phyloP scores from a whole-genome alignment of 2,329 filamentous ascomycete genomes.

The Lachnellula hyalina region DNA sequence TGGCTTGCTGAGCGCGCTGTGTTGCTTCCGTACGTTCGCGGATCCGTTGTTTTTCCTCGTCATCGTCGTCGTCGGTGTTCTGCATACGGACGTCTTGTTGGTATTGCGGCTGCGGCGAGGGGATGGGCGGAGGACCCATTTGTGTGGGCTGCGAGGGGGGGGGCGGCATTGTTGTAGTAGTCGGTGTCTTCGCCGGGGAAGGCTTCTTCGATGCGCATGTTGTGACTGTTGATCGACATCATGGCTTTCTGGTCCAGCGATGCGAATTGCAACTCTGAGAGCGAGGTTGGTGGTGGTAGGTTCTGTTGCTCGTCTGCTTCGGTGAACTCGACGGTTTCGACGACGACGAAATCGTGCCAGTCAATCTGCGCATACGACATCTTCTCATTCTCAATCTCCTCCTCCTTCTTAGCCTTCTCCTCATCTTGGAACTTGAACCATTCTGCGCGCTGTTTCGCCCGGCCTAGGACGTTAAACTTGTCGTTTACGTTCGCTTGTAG shows the following conservation, averaged over 20 bases:
- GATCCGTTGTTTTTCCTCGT: slow-evolving; percentile 59
- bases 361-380: slow-evolving; percentile 78
- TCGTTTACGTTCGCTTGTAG: slow-evolving; percentile 71
- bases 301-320: slow-evolving; percentile 82
- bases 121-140: slow-evolving; percentile 38
- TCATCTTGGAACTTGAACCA: slow-evolving; percentile 80
- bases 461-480: slow-evolving; percentile 72
- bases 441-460: slow-evolving; percentile 80
- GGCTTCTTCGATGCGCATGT: slow-evolving; percentile 87
- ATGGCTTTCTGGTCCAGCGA: slow-evolving; percentile 93
- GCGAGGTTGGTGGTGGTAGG: slow-evolving; percentile 80
- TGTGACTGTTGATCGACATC: slow-evolving; percentile 71
- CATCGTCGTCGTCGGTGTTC: slow-evolving; percentile 44
- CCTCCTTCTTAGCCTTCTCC: slow-evolving; percentile 84
- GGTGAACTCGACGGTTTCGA: slow-evolving; percentile 89
- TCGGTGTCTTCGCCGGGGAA: slow-evolving; percentile 71
- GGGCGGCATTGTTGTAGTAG: slow-evolving; percentile 46
- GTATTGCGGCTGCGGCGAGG: slow-evolving; percentile 28
- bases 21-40: slow-evolving; percentile 57
- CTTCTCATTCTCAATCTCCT: slow-evolving; percentile 77
- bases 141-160: slow-evolving; percentile 29
- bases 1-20: slow-evolving; percentile 65
- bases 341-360: slow-evolving; percentile 96
- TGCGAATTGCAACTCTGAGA: slow-evolving; percentile 88
- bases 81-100: slow-evolving; percentile 26